A percentile compares a stretch with the other conserved stretches of the same genome.
phyloP scores from a whole-genome alignment of 176 grass and related monocot species.

The Avena eriantha region DNA sequence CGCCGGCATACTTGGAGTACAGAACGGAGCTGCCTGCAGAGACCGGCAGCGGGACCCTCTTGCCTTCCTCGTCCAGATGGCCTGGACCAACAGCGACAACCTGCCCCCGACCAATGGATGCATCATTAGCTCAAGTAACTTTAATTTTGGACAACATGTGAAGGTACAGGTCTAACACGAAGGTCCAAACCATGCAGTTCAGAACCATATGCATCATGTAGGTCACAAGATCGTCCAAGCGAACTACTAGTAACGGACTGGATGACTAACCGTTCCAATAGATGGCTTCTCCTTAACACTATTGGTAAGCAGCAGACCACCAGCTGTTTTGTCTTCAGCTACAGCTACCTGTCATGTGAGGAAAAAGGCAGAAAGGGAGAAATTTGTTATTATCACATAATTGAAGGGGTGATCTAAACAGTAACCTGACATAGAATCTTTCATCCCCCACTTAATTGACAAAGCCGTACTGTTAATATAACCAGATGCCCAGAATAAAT shows the following conservation, averaged over 20 bases:
- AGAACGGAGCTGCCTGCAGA: slow-evolving; percentile 55
- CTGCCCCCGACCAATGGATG: slow-evolving; percentile 34
- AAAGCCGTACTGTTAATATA: background rate
- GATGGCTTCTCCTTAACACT: slow-evolving; percentile 81
- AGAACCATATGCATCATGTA: background rate
- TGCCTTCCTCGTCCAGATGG: slow-evolving; percentile 61
- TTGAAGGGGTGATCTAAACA: background rate
- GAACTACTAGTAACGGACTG: slow-evolving; percentile 7
- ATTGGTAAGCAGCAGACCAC: slow-evolving; percentile 71
- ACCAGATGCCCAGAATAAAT: slow-evolving; percentile 27
- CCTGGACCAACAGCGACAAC: slow-evolving; percentile 70
- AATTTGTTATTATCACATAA: slow-evolving; percentile 3
- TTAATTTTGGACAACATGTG: background rate
- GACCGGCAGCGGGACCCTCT: slow-evolving; percentile 59
- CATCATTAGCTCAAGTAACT: background rate
- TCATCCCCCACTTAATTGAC: background rate
- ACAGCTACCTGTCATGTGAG: slow-evolving; percentile 60
- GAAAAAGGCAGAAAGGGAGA: background rate
- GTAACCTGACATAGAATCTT: background rate
- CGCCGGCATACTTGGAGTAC: slow-evolving; percentile 83
- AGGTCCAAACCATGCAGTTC: slow-evolving; percentile 19
- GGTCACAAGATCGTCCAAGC: background rate
- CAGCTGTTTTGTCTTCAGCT: slow-evolving; percentile 79
- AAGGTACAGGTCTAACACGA: background rate
- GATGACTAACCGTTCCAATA: slow-evolving; percentile 67